A percentile compares a stretch with the other conserved stretches of the same genome.
Evolutionary conservation across 176 grass and related monocot genomes (phyloP).

Genomic region (Coix lacrymajobi): DNA sequence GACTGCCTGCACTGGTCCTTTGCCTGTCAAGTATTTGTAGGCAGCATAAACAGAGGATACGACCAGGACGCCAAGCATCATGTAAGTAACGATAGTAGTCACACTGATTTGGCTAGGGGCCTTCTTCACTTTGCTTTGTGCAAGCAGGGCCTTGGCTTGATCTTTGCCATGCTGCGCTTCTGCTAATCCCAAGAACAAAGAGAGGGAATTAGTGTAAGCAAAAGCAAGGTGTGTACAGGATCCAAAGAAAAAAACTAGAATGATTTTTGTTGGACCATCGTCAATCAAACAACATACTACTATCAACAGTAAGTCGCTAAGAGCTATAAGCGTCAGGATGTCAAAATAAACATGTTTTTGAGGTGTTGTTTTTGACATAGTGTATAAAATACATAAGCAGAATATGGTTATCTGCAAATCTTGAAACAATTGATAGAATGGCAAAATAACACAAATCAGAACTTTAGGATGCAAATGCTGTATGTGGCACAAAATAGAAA

Average conservation of each 20-base stretch:
- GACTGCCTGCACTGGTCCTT: background rate
- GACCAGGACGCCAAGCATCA: constrained; percentile 23
- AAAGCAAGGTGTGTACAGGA: background rate
- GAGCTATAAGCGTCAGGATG: background rate
- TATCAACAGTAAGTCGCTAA: background rate
- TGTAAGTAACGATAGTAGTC: constrained; percentile 45
- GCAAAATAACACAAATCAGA: background rate
- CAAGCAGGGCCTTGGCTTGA: constrained; percentile 74
- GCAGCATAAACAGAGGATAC: constrained; percentile 47
- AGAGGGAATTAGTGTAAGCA: background rate
- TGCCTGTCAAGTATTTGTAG: constrained; percentile 50
- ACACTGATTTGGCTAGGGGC: constrained; percentile 49
- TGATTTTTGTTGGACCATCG: background rate
- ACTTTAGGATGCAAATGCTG: background rate
- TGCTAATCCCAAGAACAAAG: constrained; percentile 1
- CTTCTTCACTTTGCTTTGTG: constrained; percentile 78
- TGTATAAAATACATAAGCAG: background rate
- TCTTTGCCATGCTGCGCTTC: constrained; percentile 48
- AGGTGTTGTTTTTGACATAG: background rate
- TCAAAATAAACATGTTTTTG: background rate
- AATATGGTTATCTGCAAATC: background rate
- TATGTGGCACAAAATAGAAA: background rate
- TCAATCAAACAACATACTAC: background rate
- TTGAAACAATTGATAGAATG: background rate
- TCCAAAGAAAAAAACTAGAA: background rate